Conservation (phyloP, 768 basidiomycete genomes). For the Rhodotorula graminis region DNA sequence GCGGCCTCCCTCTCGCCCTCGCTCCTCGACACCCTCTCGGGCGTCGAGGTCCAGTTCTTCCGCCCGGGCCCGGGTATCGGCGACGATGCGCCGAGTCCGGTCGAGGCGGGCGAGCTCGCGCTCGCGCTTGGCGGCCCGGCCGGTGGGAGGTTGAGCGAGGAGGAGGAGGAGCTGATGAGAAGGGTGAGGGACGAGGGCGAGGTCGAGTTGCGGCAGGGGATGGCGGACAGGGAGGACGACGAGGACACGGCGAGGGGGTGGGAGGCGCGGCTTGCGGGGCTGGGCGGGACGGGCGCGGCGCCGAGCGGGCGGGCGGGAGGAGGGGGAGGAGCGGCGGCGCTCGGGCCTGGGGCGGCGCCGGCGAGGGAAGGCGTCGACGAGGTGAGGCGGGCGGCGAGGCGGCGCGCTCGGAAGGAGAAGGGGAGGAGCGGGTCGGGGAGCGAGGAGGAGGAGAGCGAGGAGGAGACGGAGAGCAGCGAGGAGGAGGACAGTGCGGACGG, state of each 20-base stretch:
- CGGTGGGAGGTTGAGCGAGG: background rate
- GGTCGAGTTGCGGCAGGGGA: background rate
- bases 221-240: background rate
- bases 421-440: background rate
- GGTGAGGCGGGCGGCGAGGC: background rate
- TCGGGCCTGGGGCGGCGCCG: background rate
- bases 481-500: background rate
- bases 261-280: background rate
- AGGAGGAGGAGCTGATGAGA: slow-evolving; percentile 3
- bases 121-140: no score
- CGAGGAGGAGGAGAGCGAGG: background rate
- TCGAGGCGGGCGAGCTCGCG: no score
- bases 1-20: background rate
- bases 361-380: background rate
- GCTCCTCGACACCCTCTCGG: slow-evolving; percentile 8
- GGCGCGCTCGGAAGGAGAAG: background rate
- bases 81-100: no score
- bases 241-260: background rate
- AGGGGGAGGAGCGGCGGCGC: no score
- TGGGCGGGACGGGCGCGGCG: background rate
- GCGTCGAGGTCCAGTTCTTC: slow-evolving; percentile 16
- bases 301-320: background rate
- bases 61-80: background rate
- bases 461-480: background rate
- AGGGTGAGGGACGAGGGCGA: background rate